phyloP scores from a whole-genome alignment of 495 filamentous ascomycete genomes.

The Mytilinidion resinicola region DNA sequence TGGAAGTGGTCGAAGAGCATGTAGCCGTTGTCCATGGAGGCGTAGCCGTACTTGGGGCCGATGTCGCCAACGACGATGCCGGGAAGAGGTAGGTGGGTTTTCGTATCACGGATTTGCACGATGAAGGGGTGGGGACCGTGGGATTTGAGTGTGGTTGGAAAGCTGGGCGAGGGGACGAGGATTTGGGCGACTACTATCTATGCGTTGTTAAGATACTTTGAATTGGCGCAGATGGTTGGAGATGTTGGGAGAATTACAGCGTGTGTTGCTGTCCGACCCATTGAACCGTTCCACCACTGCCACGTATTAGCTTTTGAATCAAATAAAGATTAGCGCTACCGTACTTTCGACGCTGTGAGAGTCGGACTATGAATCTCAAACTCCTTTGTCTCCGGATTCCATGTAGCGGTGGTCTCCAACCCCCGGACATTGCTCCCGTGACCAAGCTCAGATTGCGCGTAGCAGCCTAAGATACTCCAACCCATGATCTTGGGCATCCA shows the following conservation, averaged over 20 bases:
- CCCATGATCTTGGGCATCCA: slow-evolving; percentile 44
- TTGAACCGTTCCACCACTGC: slow-evolving; percentile 45
- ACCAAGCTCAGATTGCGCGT: neutral
- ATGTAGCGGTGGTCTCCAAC: slow-evolving; percentile 42
- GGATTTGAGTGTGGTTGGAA: slow-evolving; percentile 27
- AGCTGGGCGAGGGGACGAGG: slow-evolving; percentile 32
- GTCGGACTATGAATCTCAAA: slow-evolving; percentile 46
- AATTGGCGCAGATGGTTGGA: neutral
- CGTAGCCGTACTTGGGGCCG: slow-evolving; percentile 45
- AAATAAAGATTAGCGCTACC: neutral
- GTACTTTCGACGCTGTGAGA: slow-evolving; percentile 42
- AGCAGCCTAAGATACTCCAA: slow-evolving; percentile 40
- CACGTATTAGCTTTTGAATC: neutral
- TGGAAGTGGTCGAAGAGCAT: slow-evolving; percentile 45
- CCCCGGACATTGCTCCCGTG: slow-evolving; percentile 41
- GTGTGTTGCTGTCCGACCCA: slow-evolving; percentile 44
- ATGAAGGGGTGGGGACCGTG: slow-evolving; percentile 47
- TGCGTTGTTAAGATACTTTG: neutral
- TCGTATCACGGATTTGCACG: slow-evolving; percentile 43
- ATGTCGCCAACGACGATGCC: slow-evolving; percentile 47
- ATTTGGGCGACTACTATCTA: slow-evolving; percentile 44
- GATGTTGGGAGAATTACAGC: slow-evolving; percentile 14
- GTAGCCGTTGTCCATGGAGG: slow-evolving; percentile 47
- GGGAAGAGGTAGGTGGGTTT: slow-evolving; percentile 39
- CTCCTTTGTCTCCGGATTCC: slow-evolving; percentile 38